Conservation (phyloP, 192 early-diverging fungal genomes). For the Chytriomyces sp. region DNA sequence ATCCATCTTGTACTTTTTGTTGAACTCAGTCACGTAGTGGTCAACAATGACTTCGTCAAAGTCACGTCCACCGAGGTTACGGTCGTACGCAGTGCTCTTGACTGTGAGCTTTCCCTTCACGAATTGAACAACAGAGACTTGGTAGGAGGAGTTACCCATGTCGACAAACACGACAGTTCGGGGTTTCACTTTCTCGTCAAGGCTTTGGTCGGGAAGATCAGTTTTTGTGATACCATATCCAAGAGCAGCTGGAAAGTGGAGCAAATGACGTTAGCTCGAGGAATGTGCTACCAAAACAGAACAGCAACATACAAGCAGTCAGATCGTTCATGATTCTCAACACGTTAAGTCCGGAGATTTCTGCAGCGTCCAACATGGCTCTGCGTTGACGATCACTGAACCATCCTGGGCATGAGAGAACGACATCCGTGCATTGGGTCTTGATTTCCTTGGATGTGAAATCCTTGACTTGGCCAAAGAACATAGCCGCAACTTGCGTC, state of each 20-base stretch:
- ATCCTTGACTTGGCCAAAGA: constrained; percentile 89
- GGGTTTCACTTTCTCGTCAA: constrained; percentile 72
- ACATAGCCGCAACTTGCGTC: constrained; percentile 93
- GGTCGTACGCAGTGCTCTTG: constrained; percentile 89
- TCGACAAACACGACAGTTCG: constrained; percentile 93
- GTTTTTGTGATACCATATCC: constrained; percentile 98
- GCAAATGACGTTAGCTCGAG: neutral
- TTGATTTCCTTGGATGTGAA: constrained; percentile 83
- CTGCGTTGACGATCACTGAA: constrained; percentile 93
- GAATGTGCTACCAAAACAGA: neutral
- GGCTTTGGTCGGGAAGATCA: constrained; percentile 84
- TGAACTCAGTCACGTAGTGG: constrained; percentile 85
- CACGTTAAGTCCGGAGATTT: constrained; percentile 88
- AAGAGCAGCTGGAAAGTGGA: constrained; percentile 67
- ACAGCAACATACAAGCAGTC: constrained; percentile 65
- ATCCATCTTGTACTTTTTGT: constrained; percentile 95
- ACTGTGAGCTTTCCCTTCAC: constrained; percentile 95
- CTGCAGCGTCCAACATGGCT: constrained; percentile 82
- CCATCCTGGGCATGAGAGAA: constrained; percentile 93
- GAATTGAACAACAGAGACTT: constrained; percentile 87
- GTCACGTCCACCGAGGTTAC: constrained; percentile 93
- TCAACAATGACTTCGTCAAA: constrained; percentile 90
- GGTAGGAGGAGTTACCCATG: constrained; percentile 88
- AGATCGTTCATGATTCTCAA: constrained; percentile 92
- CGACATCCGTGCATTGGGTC: constrained; percentile 86